Conservation (phyloP, 129 eudicot genomes). For the Lactuca sativa region DNA sequence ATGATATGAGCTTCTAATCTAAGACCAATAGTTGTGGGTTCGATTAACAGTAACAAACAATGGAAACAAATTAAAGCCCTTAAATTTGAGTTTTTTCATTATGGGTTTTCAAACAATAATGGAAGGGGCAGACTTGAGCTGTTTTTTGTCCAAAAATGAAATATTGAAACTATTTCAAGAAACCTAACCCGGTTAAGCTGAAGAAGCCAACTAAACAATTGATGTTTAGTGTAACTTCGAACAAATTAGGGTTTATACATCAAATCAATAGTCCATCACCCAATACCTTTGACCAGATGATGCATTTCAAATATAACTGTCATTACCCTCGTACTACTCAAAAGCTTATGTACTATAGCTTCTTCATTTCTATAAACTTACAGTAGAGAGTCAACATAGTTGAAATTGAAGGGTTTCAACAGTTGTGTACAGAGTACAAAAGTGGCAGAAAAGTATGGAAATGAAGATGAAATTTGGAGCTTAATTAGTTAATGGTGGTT, state of each 20-base stretch:
- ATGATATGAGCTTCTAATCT: background rate
- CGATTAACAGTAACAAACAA: background rate
- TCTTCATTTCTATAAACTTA: background rate
- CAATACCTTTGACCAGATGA: constrained; percentile 22
- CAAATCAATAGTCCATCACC: constrained; percentile 15
- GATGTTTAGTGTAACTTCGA: background rate
- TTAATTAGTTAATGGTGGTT: background rate
- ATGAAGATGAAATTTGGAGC: constrained; percentile 5
- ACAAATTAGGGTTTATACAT: background rate
- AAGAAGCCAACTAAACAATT: background rate
- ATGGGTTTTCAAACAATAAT: background rate
- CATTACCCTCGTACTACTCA: constrained; percentile 15
- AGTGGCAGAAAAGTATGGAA: background rate
- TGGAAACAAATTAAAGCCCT: background rate
- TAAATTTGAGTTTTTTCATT: background rate
- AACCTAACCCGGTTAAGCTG: background rate
- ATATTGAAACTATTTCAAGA: background rate
- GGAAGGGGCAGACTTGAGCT: background rate
- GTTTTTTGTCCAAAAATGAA: background rate
- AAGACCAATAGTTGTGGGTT: background rate
- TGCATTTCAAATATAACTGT: constrained; percentile 14
- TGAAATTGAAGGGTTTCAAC: constrained; percentile 4
- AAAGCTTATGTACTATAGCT: constrained; percentile 14
- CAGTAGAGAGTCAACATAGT: constrained; percentile 10
- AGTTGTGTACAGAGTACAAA: constrained; percentile 7